phyloP scores from a whole-genome alignment of 2,329 filamentous ascomycete species.

The Sarocladiaceae sp. region DNA sequence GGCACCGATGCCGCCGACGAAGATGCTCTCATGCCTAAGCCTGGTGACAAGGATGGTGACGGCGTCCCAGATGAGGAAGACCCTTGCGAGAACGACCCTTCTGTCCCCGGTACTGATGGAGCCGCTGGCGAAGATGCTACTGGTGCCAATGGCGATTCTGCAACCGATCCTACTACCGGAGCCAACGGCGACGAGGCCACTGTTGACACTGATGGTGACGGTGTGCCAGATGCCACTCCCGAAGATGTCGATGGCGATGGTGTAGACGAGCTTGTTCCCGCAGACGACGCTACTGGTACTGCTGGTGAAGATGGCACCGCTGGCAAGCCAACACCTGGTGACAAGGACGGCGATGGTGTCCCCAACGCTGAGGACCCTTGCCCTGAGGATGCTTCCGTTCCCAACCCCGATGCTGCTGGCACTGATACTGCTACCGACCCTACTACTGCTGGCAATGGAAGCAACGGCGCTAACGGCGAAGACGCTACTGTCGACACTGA shows the following conservation, averaged over 20 bases:
- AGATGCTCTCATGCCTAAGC: background rate
- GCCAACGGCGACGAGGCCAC: background rate
- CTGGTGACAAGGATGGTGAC: slow-evolving; percentile 5
- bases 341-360: slow-evolving; percentile 1
- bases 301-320: background rate
- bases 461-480: background rate
- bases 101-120: background rate
- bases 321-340: background rate
- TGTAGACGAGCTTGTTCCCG: background rate
- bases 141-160: background rate
- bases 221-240: background rate
- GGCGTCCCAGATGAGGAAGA: slow-evolving; percentile 4
- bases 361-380: slow-evolving; percentile 6
- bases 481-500: background rate
- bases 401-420: background rate
- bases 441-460: background rate
- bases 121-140: background rate
- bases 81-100: background rate
- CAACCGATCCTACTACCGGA: background rate
- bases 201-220: background rate
- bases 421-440: background rate
- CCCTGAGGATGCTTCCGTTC: slow-evolving; percentile 5
- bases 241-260: slow-evolving; percentile 5
- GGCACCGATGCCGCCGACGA: background rate
- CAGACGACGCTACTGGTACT: background rate